Conservation (phyloP, 2,329 filamentous ascomycete species). For the Paraphaeosphaeria minitans region DNA sequence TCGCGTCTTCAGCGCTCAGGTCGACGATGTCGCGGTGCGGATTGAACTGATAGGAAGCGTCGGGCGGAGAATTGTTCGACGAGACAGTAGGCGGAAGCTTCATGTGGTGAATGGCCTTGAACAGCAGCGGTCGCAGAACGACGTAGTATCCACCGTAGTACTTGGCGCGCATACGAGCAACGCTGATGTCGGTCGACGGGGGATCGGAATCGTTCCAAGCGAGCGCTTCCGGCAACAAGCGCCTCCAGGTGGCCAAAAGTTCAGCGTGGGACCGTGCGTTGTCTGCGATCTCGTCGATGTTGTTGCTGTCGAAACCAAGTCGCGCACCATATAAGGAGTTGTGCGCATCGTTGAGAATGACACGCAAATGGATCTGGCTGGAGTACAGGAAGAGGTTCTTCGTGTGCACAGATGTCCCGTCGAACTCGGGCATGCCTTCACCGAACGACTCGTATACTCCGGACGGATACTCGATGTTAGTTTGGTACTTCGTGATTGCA, state of each 20-base stretch:
- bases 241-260: conserved; percentile 60
- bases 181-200: conserved; percentile 76
- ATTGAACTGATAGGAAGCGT: conserved; percentile 13
- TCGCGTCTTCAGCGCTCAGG: conserved; percentile 29
- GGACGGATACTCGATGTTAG: conserved; percentile 70
- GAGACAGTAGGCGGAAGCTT: conserved; percentile 35
- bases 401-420: conserved; percentile 40
- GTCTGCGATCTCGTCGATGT: conserved; percentile 36
- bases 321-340: conserved; percentile 57
- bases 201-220: conserved; percentile 70
- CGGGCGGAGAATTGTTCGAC: conserved; percentile 55
- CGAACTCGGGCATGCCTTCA: conserved; percentile 21
- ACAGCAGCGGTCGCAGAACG: conserved; percentile 79
- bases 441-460: conserved; percentile 53
- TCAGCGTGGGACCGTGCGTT: conserved; percentile 41
- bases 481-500: conserved; percentile 63
- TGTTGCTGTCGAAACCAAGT: conserved; percentile 37
- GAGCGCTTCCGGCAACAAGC: conserved; percentile 58
- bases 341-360: conserved; percentile 61
- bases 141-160: conserved; percentile 94
- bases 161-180: conserved; percentile 85
- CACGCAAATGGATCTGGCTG: conserved; percentile 65
- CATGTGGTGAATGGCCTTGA: conserved; percentile 62
- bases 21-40: conserved; percentile 38
- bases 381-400: conserved; percentile 62